Base-by-base conservation (phyloP, 768 basidiomycete genomes). In the Polyporus arcularius region DNA sequence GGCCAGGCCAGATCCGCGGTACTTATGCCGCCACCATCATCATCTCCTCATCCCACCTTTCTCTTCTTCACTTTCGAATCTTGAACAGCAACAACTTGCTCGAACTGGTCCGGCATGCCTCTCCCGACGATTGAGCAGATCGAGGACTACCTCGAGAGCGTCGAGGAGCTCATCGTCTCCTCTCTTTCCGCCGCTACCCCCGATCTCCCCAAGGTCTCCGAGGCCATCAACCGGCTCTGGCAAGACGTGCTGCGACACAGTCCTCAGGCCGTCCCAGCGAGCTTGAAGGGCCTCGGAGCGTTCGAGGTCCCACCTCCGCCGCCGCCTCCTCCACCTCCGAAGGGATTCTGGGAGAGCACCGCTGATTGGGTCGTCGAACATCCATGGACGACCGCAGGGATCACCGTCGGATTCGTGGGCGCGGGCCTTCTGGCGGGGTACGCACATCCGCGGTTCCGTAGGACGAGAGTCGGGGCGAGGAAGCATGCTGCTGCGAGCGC, bases 181-280 rank as follows among this genome's bases (percentile, higher is more conserved):
- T 82, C 86, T 11, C 68, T 88, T 26, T 75, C 82, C 45, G 75
- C 83, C 15, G 86, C 83, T 4, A 81, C 84, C 0, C 79, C 84
- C 32, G 83, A 85, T 66, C 75, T 91, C 48, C 85, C 86, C 42
- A 83, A 80, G 65, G 75, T 91, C 49, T 82, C 84, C 58, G 87
- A 91, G 61, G 80, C 84, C 32, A 73, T 87, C 21, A 81, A 89
- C 64, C 82, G 85, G 28, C 78, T 93, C 57, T 92, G 89, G 88
- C 73, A 84, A 26, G 92, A 94, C 69, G 84, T 94, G 62, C 81
- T 89, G 49, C 86, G 92, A 58, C 92, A 90, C 71, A 91, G 92
- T 26, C 90, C 89, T 16, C 73, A 77, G 61, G 71, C 72, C n/a
- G 60, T 78, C 12, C 74, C 79, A 21, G 56, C 74, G 51, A 68